Conservation (phyloP, 192 early-diverging fungal species). For the Podochytrium sp. region DNA sequence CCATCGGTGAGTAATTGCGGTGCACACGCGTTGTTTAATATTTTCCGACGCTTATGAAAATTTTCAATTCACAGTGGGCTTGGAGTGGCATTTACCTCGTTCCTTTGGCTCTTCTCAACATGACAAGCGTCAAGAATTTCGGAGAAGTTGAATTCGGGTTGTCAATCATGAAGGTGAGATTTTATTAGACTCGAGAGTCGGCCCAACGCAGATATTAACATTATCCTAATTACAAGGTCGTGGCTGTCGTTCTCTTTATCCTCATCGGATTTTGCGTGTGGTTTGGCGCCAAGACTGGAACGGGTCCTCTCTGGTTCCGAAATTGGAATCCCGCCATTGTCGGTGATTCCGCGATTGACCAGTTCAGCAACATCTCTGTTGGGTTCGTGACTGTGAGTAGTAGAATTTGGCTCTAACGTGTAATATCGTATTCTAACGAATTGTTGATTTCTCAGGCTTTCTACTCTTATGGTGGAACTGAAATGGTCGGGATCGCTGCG, state of each 20-base stretch:
- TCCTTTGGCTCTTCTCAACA: constrained; percentile 56
- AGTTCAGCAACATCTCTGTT: constrained; percentile 64
- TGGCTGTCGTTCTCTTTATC: constrained; percentile 82
- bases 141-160: constrained; percentile 26
- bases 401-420: too few species aligned
- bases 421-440: too few species aligned
- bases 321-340: constrained; percentile 21
- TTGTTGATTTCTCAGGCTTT: too few species aligned
- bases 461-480: constrained; percentile 53
- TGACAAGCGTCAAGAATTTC: constrained; percentile 17
- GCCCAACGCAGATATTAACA: too few species aligned
- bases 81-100: constrained; percentile 59
- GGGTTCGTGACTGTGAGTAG: constrained; percentile 75
- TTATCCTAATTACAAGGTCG: too few species aligned
- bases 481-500: constrained; percentile 83
- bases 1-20: constrained; percentile 44
- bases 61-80: constrained; percentile 34
- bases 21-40: constrained; percentile 59
- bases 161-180: constrained; percentile 78
- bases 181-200: too few species aligned
- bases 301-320: constrained; percentile 16
- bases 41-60: too few species aligned
- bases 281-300: constrained; percentile 58
- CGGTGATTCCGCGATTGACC: not conserved
- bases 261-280: constrained; percentile 74